Evolutionary conservation across 2,329 filamentous ascomycete species (phyloP).

Genomic region (Hymenoscyphus fraxineus): DNA sequence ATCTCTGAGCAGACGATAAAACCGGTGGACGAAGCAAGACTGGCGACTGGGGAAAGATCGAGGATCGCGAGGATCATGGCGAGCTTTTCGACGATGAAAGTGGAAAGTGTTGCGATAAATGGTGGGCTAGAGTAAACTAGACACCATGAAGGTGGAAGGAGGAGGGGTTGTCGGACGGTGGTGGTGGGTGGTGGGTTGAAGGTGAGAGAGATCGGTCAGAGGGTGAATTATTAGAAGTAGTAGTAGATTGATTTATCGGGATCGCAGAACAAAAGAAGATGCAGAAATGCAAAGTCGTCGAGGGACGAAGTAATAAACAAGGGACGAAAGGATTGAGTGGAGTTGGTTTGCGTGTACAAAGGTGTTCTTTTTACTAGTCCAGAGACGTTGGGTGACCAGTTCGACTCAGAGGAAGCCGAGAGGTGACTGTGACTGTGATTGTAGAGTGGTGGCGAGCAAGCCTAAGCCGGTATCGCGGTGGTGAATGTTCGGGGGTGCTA

Average conservation of each 20-base stretch:
- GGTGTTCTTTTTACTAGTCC: constrained; percentile 18
- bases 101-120: constrained; percentile 32
- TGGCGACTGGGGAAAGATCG: constrained; percentile 55
- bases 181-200: constrained; percentile 8
- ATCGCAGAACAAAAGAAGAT: constrained; percentile 1
- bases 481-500: constrained; percentile 10
- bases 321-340: constrained; percentile 31
- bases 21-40: constrained; percentile 59
- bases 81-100: constrained; percentile 34
- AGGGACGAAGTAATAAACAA: constrained; percentile 21
- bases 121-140: constrained; percentile 30
- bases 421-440: constrained; percentile 13
- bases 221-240: constrained; percentile 9
- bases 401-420: constrained; percentile 20
- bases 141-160: constrained; percentile 27
- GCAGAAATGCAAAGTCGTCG: constrained; percentile 8
- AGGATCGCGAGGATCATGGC: constrained; percentile 58
- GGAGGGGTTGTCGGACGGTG: background rate
- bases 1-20: constrained; percentile 52
- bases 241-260: background rate
- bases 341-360: constrained; percentile 26
- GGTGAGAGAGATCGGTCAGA: constrained; percentile 4
- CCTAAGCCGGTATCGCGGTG: constrained; percentile 23
- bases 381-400: constrained; percentile 5
- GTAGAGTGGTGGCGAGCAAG: constrained; percentile 22